Evolutionary conservation across 140 eudicot species (phyloP).

Genomic region (Cichorium intybus): DNA sequence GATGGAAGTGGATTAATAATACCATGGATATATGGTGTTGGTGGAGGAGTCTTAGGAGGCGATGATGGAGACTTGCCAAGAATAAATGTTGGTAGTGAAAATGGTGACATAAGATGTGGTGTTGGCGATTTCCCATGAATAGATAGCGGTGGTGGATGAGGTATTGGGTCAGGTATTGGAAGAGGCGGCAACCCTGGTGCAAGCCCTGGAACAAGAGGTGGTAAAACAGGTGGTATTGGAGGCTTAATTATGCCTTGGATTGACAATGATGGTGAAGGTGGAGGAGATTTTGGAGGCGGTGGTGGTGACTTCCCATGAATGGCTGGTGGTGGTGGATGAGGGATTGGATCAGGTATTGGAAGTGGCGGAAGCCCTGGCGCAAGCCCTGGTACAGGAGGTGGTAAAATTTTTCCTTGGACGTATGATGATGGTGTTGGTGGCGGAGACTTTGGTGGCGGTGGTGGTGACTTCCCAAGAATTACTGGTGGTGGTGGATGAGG

Average conservation of each 20-base stretch:
- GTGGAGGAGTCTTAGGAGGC: background rate
- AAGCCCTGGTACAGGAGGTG: too few relatives aligned
- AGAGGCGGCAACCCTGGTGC: background rate
- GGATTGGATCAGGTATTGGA: too few relatives aligned
- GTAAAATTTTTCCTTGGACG: too few relatives aligned
- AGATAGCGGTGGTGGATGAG: background rate
- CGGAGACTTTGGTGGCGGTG: too few relatives aligned
- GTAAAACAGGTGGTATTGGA: background rate
- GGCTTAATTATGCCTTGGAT: background rate
- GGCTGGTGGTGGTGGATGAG: too few relatives aligned
- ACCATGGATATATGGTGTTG: background rate
- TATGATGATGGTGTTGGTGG: too few relatives aligned
- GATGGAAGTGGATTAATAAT: background rate
- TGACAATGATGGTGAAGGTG: background rate
- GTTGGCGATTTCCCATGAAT: background rate
- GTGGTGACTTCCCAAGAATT: too few relatives aligned
- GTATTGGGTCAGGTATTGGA: background rate
- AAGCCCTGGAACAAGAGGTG: background rate
- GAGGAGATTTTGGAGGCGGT: background rate
- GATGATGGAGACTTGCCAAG: background rate
- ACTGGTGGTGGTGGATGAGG: too few relatives aligned
- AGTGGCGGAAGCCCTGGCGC: too few relatives aligned
- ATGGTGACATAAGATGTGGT: background rate
- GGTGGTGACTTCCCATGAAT: too few relatives aligned
- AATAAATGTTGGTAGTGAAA: background rate